Percentiles rank a stretch among this genome's conserved stretches.
Evolutionary conservation across 441 rosid species (phyloP).

Genomic region (Jatropha multifida): DNA sequence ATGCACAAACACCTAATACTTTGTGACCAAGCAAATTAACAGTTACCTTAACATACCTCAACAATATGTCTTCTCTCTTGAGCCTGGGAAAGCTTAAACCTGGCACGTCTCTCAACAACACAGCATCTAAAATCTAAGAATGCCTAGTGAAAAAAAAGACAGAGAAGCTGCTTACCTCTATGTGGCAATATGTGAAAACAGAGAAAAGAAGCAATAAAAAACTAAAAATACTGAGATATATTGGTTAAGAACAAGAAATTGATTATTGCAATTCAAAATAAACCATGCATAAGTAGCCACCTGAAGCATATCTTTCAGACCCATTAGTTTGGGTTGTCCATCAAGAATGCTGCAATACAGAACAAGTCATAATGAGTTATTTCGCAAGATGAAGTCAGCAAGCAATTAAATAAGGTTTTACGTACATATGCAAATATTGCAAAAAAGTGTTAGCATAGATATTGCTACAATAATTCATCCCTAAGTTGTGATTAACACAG

Average conservation of each 20-base stretch:
- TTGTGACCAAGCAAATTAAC: neutral
- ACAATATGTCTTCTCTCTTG: constrained; percentile 82
- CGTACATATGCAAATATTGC: neutral
- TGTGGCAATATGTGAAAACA: neutral
- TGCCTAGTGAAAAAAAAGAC: constrained; percentile 45
- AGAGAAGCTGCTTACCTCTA: neutral
- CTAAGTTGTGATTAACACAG: neutral
- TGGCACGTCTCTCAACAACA: constrained; percentile 87
- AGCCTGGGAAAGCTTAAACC: constrained; percentile 84
- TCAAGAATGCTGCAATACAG: constrained; percentile 59
- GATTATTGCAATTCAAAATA: constrained; percentile 1
- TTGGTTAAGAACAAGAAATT: neutral
- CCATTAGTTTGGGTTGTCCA: constrained; percentile 94
- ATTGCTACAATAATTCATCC: neutral
- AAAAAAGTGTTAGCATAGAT: neutral
- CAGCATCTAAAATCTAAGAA: constrained; percentile 92
- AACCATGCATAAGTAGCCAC: constrained; percentile 36
- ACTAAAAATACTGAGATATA: neutral
- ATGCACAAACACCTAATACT: neutral
- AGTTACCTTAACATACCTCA: constrained; percentile 53
- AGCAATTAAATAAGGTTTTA: neutral
- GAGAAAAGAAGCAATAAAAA: neutral
- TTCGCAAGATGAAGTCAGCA: neutral
- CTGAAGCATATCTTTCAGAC: constrained; percentile 88
- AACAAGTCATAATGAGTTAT: constrained; percentile 2